These are phyloP conservation scores for Metroxylon sagu DNA, from an alignment of 176 grass and related monocot genomes.

Conservation along the genomic window DNA sequence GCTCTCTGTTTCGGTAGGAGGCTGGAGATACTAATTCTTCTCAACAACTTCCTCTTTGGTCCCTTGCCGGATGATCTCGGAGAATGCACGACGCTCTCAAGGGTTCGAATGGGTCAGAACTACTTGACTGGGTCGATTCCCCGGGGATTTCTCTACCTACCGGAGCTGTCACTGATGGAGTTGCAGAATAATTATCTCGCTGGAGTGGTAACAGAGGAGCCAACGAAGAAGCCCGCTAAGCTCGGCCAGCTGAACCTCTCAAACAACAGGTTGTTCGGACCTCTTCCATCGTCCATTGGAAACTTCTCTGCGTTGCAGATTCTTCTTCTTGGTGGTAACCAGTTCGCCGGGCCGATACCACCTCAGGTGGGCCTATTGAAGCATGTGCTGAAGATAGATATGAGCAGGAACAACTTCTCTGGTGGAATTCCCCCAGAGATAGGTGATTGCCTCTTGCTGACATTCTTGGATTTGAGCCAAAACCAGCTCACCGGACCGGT, in stretches of 20 bases:
- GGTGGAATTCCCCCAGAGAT: conserved; percentile 47
- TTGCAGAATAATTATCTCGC: conserved; percentile 68
- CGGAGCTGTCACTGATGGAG: conserved; percentile 50
- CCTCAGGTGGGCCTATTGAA: conserved; percentile 31
- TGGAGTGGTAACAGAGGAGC: conserved; percentile 28
- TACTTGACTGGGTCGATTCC: conserved; percentile 58
- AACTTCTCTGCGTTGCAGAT: conserved; percentile 53
- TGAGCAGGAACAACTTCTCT: conserved; percentile 54
- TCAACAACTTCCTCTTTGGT: conserved; percentile 67
- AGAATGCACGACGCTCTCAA: conserved; percentile 35
- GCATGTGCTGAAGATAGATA: conserved; percentile 60
- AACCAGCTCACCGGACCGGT: conserved; percentile 42
- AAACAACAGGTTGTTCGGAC: conserved; percentile 51
- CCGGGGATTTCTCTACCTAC: conserved; percentile 58
- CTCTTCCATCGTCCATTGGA: conserved; percentile 46
- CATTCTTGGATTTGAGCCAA: conserved; percentile 68
- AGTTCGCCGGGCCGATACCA: conserved; percentile 37
- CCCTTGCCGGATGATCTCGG: conserved; percentile 50
- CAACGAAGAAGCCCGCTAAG: neutral
- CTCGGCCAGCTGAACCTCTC: conserved; percentile 59
- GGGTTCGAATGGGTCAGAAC: conserved; percentile 61
- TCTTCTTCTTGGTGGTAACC: conserved; percentile 52
- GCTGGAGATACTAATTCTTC: conserved; percentile 72
- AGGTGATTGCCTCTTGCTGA: conserved; percentile 47
- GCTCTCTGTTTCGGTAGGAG: conserved; percentile 37